Evolutionary conservation across 2,329 filamentous ascomycete genomes (phyloP), one percentile per base, ranked within the genome.

Genomic region (Byssothecium circinans): DNA sequence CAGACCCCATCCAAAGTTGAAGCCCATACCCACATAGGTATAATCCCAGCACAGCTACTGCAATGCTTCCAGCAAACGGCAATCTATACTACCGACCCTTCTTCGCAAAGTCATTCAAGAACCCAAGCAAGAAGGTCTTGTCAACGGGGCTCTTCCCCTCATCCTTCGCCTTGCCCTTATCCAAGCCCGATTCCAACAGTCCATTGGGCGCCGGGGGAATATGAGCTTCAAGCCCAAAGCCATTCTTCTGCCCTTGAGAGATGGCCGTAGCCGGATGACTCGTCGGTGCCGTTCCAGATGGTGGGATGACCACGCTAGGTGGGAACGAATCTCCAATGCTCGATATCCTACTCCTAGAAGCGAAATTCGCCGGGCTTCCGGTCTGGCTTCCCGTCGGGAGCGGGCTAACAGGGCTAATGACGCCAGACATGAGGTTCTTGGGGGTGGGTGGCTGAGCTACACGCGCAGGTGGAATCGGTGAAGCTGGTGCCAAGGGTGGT

Each of bases 91-190:
- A 68, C 8, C 65, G 54, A 19, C 64, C 67, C 19, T 61, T 51
- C 47, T 59, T 56, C 19, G 67, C 67, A 27, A 80, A 75, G 47
- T 76, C 76, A 54, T 89, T 82, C 60, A 95, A 73, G 64, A 90
- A 94, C 8, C 82, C 86, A 42, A 94, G 76, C 64, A 95, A 73
- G 60, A 94, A 94, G 14, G 79, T 85, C 64, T 88, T 86, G 57
- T 94, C 85, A 0, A 83, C 86, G 0, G 87, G 81, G 40, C 62
- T 69, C 47, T 64, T 69, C 10, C 56, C 61, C 11, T 35, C 36
- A 15, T 32, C 36, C 25, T 43, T 41, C 2, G 25, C 43, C 30
- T 51, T 50, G 14, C 39, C 48, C 23, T 49, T 53, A n/a, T 43
- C 50, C n/a, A 37, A 40, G 10, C 22, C 49, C 35, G 36, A 19